Percentiles rank a stretch among this genome's conserved stretches.
These are phyloP conservation scores for Ogataea kodamae DNA, from an alignment of 805 yeast species.

Conservation along the genomic window DNA sequence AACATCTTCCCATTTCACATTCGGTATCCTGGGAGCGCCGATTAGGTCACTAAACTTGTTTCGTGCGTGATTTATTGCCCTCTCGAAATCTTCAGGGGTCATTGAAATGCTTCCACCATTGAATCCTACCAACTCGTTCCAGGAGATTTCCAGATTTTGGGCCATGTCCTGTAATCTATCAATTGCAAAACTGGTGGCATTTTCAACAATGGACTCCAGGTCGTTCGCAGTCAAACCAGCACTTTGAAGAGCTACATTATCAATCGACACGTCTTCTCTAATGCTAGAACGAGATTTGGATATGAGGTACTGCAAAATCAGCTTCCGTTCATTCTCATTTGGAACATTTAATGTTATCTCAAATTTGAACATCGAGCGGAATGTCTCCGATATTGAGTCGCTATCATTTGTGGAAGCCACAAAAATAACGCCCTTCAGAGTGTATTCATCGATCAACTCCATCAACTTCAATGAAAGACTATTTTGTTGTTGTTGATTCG, in stretches of 20 bases:
- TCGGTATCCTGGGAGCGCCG: slow-evolving; percentile 95
- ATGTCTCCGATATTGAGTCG: slow-evolving; percentile 61
- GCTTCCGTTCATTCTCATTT: slow-evolving; percentile 64
- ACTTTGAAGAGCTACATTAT: slow-evolving; percentile 71
- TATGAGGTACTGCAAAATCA: slow-evolving; percentile 55
- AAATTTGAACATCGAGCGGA: slow-evolving; percentile 70
- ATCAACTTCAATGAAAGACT: slow-evolving; percentile 52
- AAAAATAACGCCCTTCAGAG: slow-evolving; percentile 45
- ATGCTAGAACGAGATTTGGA: slow-evolving; percentile 13
- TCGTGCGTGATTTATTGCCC: slow-evolving; percentile 76
- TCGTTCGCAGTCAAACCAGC: slow-evolving; percentile 93
- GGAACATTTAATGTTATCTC: slow-evolving; percentile 79
- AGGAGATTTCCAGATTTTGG: slow-evolving; percentile 18
- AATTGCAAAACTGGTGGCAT: slow-evolving; percentile 57
- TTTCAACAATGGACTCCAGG: slow-evolving; percentile 62
- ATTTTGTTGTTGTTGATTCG: slow-evolving; percentile 41
- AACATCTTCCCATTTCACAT: slow-evolving; percentile 95
- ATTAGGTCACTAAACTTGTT: slow-evolving; percentile 88
- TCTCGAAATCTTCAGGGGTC: slow-evolving; percentile 59
- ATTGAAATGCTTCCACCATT: slow-evolving; percentile 54
- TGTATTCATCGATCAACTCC: slow-evolving; percentile 54
- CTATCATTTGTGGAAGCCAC: slow-evolving; percentile 67
- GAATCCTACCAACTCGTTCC: slow-evolving; percentile 39
- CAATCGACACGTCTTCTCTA: slow-evolving; percentile 50
- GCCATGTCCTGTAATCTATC: slow-evolving; percentile 42